These are phyloP conservation scores for Neonectria coccinea DNA, from an alignment of 2,329 filamentous ascomycete genomes.

Conservation along the genomic window DNA sequence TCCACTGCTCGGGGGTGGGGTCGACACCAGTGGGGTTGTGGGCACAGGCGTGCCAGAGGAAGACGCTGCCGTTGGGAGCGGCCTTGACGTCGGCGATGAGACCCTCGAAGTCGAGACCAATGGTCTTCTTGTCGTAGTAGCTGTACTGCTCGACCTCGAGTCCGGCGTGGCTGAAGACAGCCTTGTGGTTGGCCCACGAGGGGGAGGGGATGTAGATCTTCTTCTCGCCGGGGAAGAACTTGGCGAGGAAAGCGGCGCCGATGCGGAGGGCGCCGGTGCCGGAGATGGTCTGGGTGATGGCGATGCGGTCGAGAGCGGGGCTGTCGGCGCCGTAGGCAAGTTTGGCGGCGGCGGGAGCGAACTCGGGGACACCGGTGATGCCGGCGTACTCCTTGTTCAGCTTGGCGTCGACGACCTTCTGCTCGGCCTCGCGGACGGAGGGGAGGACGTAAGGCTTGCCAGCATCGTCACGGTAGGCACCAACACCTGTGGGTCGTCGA, in stretches of 20 bases:
- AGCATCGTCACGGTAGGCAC: conserved; percentile 97
- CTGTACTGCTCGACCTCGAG: conserved; percentile 94
- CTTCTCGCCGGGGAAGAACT: conserved; percentile 92
- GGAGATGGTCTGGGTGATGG: conserved; percentile 97
- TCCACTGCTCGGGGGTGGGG: conserved; percentile 92
- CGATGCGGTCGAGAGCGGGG: conserved; percentile 80
- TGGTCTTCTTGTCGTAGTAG: conserved; percentile 99
- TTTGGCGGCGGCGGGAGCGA: conserved; percentile 90
- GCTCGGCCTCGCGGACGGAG: conserved; percentile 89
- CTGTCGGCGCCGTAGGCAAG: conserved; percentile 91
- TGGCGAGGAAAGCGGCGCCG: conserved; percentile 90
- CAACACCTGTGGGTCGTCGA: conserved; percentile 73
- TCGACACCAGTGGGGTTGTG: conserved; percentile 99
- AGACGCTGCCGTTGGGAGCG: conserved; percentile 86
- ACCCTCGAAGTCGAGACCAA: conserved; percentile 96
- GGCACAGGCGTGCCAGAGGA: conserved; percentile 95
- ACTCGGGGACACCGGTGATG: conserved; percentile 94
- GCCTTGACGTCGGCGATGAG: conserved; percentile 90
- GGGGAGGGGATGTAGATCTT: conserved; percentile 96
- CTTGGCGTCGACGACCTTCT: conserved; percentile 80
- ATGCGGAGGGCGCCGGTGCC: conserved; percentile 96
- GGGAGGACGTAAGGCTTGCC: conserved; percentile 98
- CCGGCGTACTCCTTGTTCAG: conserved; percentile 98
- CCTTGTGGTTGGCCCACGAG: conserved; percentile 98
- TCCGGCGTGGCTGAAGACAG: conserved; percentile 93